A percentile compares a stretch with the other conserved stretches of the same genome.
phyloP scores from a whole-genome alignment of 2,329 filamentous ascomycete species.

The Pleoardoris graminearum region DNA sequence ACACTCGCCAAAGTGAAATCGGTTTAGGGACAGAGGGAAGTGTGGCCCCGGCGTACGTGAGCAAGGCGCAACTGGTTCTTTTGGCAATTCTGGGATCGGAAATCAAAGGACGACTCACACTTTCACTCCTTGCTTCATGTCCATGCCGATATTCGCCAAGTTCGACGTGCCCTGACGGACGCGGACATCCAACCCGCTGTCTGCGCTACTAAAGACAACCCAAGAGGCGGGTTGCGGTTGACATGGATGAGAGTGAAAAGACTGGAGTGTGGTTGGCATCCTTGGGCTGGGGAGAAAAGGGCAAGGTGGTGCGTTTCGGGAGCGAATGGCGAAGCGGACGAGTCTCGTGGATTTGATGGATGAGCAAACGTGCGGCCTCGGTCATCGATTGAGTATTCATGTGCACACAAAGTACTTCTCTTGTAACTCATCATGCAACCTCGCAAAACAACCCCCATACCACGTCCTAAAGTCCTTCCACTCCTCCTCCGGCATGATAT shows the following conservation, averaged over 20 bases:
- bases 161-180: neutral
- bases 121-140: too few relatives aligned
- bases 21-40: too few relatives aligned
- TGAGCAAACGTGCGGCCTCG: too few relatives aligned
- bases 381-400: slow-evolving; percentile 5
- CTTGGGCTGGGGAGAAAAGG: neutral
- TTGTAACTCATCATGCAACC: slow-evolving; percentile 52
- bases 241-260: neutral
- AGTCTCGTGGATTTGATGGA: too few relatives aligned
- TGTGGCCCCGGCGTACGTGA: neutral
- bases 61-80: neutral
- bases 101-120: neutral
- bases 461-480: slow-evolving; percentile 55
- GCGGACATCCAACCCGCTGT: neutral
- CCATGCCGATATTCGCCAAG: neutral
- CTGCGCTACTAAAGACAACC: neutral
- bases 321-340: too few relatives aligned
- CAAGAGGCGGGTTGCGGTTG: neutral
- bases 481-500: slow-evolving; percentile 49
- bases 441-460: slow-evolving; percentile 57
- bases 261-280: neutral
- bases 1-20: too few relatives aligned
- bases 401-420: slow-evolving; percentile 24
- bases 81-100: neutral
- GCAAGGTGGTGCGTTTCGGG: too few relatives aligned